Evolutionary conservation across 192 early-diverging fungal genomes (phyloP).

Genomic region (Chytriomyces sp.): DNA sequence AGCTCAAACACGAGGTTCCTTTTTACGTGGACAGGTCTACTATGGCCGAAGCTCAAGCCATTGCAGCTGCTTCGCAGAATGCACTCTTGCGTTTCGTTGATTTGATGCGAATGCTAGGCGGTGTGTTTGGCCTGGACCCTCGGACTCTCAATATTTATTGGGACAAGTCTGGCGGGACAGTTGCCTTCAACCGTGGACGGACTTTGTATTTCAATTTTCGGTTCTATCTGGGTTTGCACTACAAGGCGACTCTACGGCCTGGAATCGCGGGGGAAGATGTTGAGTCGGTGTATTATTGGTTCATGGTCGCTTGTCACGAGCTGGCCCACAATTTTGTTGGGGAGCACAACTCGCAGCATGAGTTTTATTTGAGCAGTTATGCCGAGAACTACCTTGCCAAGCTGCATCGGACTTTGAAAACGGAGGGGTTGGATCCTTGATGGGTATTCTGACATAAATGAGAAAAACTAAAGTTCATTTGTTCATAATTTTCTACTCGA

Average conservation of each 20-base stretch:
- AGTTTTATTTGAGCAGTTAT: constrained; percentile 81
- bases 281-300: constrained; percentile 75
- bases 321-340: constrained; percentile 46
- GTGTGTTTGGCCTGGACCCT: constrained; percentile 65
- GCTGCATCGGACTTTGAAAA: constrained; percentile 14
- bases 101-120: constrained; percentile 36
- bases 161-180: constrained; percentile 66
- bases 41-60: background rate
- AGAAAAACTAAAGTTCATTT: too few species aligned
- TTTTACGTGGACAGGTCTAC: constrained; percentile 43
- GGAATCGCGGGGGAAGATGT: constrained; percentile 7
- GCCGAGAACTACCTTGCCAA: constrained; percentile 52
- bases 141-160: constrained; percentile 75
- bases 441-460: too few species aligned
- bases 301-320: constrained; percentile 81
- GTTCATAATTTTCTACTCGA: too few species aligned
- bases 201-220: constrained; percentile 83
- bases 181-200: constrained; percentile 80
- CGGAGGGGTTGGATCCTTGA: constrained; percentile 6
- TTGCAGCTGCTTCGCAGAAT: background rate
- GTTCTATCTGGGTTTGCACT: constrained; percentile 73
- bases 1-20: constrained; percentile 29
- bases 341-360: constrained; percentile 73
- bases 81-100: constrained; percentile 38
- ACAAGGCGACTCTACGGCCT: constrained; percentile 30